Percentiles rank a stretch among this genome's conserved stretches.
phyloP scores from a whole-genome alignment of 1,284 basidiomycete genomes.

The Meripilus lineatus region DNA sequence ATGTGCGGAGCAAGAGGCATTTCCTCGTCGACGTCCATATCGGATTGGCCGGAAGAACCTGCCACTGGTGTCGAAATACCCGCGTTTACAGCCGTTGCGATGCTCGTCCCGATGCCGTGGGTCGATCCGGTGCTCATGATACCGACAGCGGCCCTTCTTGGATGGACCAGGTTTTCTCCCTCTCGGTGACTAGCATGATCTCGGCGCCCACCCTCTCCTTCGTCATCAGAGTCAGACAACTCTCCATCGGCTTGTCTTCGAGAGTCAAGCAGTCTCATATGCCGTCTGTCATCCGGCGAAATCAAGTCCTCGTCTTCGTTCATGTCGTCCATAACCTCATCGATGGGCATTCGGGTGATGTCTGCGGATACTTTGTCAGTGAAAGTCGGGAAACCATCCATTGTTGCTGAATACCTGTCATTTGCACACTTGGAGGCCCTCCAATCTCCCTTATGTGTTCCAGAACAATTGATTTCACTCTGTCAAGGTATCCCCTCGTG shows the following conservation, averaged over 20 bases:
- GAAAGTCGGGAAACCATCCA: neutral
- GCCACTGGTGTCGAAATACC: constrained; percentile 13
- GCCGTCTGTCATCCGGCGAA: constrained; percentile 69
- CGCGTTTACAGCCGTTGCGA: constrained; percentile 48
- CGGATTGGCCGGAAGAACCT: constrained; percentile 18
- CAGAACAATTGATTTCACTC: constrained; percentile 89
- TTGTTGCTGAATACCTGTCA: constrained; percentile 54
- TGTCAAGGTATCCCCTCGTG: constrained; percentile 88
- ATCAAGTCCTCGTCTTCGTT: constrained; percentile 80
- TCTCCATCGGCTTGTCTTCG: constrained; percentile 76
- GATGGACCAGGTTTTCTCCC: constrained; percentile 33
- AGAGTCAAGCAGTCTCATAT: constrained; percentile 66
- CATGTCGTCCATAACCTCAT: constrained; percentile 72
- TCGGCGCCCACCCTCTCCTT: constrained; percentile 75
- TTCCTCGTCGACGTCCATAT: constrained; percentile 32
- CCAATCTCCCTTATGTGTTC: constrained; percentile 84
- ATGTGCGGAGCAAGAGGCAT: constrained; percentile 11
- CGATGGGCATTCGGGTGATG: constrained; percentile 75
- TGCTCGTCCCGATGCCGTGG: constrained; percentile 70
- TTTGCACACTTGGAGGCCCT: constrained; percentile 87
- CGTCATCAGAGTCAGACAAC: constrained; percentile 82
- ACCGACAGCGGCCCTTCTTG: constrained; percentile 55
- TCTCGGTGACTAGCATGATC: constrained; percentile 59
- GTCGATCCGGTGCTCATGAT: constrained; percentile 61
- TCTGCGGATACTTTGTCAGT: constrained; percentile 38